phyloP scores from a whole-genome alignment of 73 alveolate species.

The Paramecium caudatum region DNA sequence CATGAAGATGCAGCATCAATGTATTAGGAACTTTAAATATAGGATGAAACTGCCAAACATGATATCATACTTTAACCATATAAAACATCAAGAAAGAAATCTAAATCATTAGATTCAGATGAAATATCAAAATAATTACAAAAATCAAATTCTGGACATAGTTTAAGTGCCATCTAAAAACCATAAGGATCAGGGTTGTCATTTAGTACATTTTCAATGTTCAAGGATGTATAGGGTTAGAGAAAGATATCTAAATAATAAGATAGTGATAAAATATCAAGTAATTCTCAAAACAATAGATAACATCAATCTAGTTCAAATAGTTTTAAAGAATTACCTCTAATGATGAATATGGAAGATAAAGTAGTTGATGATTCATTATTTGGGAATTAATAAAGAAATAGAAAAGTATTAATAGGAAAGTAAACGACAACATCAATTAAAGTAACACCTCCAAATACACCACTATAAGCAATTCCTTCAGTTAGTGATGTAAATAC shows the following conservation, averaged over 20 bases:
- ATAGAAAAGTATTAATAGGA: not conserved
- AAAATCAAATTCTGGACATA: conserved; percentile 4
- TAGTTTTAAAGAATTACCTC: conserved; percentile 48
- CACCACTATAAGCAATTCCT: conserved; percentile 17
- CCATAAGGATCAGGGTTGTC: conserved; percentile 39
- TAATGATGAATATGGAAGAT: conserved; percentile 48
- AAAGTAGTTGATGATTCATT: conserved; percentile 43
- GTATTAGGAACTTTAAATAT: conserved; percentile 8
- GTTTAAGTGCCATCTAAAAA: conserved; percentile 41
- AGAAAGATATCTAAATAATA: conserved; percentile 46
- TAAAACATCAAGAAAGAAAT: not conserved
- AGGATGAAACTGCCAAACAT: conserved; percentile 44
- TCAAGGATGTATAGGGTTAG: conserved; percentile 21
- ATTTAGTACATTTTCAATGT: not conserved
- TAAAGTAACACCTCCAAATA: conserved; percentile 12
- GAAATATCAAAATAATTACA: not conserved
- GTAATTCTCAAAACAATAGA: conserved; percentile 38
- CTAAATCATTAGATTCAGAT: conserved; percentile 40
- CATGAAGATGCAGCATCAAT: conserved; percentile 60
- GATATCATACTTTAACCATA: not conserved
- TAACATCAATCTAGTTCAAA: conserved; percentile 54
- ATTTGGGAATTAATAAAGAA: not conserved
- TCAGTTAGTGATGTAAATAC: conserved; percentile 20
- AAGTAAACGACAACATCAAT: conserved; percentile 24
- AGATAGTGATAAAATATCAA: conserved; percentile 28